A percentile compares a stretch with the other conserved stretches of the same genome.
Evolutionary conservation across 306 rosid species (phyloP).

Genomic region (Casuarina cunninghamiana): DNA sequence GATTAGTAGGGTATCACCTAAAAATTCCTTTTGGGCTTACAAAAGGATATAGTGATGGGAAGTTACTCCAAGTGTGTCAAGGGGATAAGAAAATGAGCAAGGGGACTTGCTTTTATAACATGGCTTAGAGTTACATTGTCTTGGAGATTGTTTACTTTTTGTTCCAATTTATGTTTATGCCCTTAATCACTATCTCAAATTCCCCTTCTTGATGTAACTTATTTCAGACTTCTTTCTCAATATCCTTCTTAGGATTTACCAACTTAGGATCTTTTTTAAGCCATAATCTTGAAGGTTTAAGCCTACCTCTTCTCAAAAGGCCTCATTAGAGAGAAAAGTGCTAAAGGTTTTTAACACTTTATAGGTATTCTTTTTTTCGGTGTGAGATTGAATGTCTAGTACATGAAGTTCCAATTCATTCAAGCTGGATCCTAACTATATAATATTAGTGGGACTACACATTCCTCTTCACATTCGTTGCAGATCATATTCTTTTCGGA

Average conservation of each 20-base stretch:
- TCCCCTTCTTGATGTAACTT: background rate
- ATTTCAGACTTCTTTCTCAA: background rate
- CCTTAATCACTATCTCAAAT: background rate
- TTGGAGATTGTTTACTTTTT: background rate
- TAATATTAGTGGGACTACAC: background rate
- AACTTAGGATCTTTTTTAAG: background rate
- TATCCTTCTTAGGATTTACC: constrained; percentile 3
- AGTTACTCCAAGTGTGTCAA: background rate
- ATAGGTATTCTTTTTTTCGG: no score
- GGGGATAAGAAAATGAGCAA: background rate
- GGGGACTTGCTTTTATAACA: background rate
- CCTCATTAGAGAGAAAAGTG: no score
- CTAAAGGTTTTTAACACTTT: no score
- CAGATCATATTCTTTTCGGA: background rate
- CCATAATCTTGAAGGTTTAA: background rate
- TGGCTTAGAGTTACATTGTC: background rate
- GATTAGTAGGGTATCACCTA: no score
- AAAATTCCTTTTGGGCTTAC: no score
- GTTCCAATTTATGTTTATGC: background rate
- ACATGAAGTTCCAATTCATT: background rate
- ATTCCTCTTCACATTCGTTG: background rate
- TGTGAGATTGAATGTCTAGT: no score
- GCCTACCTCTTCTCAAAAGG: no score
- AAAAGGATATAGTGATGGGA: background rate
- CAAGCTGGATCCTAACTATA: background rate